Evolutionary conservation across 305 asterid species (phyloP).

Genomic region (Euphrasia arctica): DNA sequence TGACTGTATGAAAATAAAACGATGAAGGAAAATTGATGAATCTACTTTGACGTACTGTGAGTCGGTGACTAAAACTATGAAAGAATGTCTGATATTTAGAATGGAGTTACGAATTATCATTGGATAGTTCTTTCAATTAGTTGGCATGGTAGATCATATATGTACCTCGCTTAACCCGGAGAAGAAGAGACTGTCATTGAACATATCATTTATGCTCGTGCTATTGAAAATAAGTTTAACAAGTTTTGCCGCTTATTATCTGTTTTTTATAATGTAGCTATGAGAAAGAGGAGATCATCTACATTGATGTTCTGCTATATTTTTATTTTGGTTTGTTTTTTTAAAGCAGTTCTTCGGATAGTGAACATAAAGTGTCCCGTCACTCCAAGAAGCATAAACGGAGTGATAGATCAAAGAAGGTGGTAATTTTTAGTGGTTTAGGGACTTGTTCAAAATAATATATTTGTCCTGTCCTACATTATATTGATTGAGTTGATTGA

Average conservation of each 20-base stretch:
- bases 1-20: background rate
- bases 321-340: slow-evolving; percentile 14
- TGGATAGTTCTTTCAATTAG: background rate
- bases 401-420: slow-evolving; percentile 67
- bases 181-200: background rate
- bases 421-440: slow-evolving; percentile 24
- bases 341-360: slow-evolving; percentile 58
- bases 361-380: slow-evolving; percentile 54
- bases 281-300: slow-evolving; percentile 18
- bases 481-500: slow-evolving; percentile 26
- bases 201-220: background rate
- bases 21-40: slow-evolving; percentile 4
- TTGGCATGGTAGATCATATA: too few relatives aligned
- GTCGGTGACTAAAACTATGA: background rate
- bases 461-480: slow-evolving; percentile 13
- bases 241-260: slow-evolving; percentile 3
- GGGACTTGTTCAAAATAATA: slow-evolving; percentile 11
- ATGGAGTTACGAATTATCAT: background rate
- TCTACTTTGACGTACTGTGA: background rate
- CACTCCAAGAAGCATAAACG: slow-evolving; percentile 65
- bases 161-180: background rate
- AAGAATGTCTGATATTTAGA: background rate
- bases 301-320: slow-evolving; percentile 2
- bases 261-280: slow-evolving; percentile 9
- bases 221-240: background rate